A percentile compares a stretch with the other conserved stretches of the same genome.
These are phyloP conservation scores for Pyricularia pennisetigena DNA, from an alignment of 2,329 filamentous ascomycete species.

Conservation along the genomic window DNA sequence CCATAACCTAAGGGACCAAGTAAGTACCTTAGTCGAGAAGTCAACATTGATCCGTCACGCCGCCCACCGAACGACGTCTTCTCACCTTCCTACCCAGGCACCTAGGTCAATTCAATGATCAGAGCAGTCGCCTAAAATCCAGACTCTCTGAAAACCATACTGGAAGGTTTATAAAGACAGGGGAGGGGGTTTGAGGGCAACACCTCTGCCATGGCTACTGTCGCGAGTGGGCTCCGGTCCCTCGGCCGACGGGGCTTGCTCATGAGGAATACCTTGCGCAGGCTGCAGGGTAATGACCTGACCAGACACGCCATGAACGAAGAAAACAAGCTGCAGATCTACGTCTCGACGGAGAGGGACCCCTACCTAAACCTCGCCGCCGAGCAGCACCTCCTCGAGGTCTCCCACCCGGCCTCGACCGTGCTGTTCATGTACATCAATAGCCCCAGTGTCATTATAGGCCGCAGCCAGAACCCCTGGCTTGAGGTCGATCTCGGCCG, in stretches of 20 bases:
- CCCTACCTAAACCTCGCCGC: constrained; percentile 89
- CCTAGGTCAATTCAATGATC: not conserved
- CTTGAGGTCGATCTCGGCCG: constrained; percentile 69
- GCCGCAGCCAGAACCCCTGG: constrained; percentile 97
- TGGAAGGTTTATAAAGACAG: too few relatives aligned
- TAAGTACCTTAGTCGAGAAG: too few relatives aligned
- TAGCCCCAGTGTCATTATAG: constrained; percentile 77
- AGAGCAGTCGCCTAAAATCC: not conserved
- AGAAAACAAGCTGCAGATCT: constrained; percentile 52
- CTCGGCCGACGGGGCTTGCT: not conserved
- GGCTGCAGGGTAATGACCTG: not conserved
- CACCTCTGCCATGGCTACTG: not conserved
- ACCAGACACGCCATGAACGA: constrained; percentile 15
- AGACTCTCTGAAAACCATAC: not conserved
- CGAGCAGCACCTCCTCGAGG: constrained; percentile 80
- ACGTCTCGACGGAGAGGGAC: constrained; percentile 58
- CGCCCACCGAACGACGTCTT: not conserved
- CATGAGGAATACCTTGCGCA: not conserved
- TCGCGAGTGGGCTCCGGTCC: not conserved
- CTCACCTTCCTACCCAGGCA: not conserved
- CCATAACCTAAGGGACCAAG: not conserved
- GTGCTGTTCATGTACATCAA: constrained; percentile 87
- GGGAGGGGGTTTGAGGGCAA: not conserved
- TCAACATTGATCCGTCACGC: not conserved
- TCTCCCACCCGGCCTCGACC: constrained; percentile 59